Evolutionary conservation across 345 rosid species (phyloP), one percentile per base, ranked within the genome.

Genomic region (Excoecaria agallocha): DNA sequence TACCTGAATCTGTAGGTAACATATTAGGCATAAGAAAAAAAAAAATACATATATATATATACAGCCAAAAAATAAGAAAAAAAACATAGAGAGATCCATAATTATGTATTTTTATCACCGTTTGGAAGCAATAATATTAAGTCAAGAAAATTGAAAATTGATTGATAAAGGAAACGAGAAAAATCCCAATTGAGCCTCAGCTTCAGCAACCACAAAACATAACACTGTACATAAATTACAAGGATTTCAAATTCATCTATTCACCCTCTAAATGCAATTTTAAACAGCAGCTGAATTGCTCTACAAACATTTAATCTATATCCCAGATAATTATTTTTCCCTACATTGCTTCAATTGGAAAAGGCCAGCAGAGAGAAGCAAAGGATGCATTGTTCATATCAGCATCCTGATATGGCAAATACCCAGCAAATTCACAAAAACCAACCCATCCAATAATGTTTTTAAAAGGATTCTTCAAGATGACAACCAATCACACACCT

Each of bases 191-290:
- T 58, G 52, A 56, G 59, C 65, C 73, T 59, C 55, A 60, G 37
- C 61, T 68, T 72, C 63, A 60, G 77, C 73, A 60, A 39, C 68
- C 45, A 41, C 68, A 72, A 72, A 69, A 71, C 72, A 68, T 57
- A 68, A 66, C 30, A 55, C 82, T 81, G 77, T 76, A 83, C 85
- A 85, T 75, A 73, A 81, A 80, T 80, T 83, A 81, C 86, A 83
- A 67, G 64, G 70, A 15, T 58, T 37, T 15, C 66, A 54, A 63
- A 56, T 48, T 13, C 59, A 76, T 70, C 73, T 78, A 73, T 78
- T 76, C 82, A 76, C 71, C 68, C 83, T 80, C 79, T 57, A 73
- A 70, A 78, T 56, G 81, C 66, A 54, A 38, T 62, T 59, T 54
- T 38, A 69, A 60, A 58, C 66, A 57, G 39, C 60, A 51, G 59